Conservation (phyloP, 2,329 filamentous ascomycete genomes). For the Colletotrichum siamense region DNA sequence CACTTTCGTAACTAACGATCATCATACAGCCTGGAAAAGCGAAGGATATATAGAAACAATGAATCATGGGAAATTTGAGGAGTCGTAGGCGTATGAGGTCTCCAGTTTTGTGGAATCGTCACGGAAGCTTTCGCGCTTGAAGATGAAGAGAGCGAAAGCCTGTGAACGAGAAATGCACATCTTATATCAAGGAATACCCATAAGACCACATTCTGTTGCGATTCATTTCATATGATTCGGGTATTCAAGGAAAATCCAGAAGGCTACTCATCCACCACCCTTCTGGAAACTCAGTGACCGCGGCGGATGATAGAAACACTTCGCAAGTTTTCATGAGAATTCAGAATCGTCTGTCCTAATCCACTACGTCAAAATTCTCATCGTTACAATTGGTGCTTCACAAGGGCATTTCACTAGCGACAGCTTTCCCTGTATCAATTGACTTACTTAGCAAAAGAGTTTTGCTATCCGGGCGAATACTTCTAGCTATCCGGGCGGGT, state of each 20-base stretch:
- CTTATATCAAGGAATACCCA: neutral
- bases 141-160: neutral
- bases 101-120: neutral
- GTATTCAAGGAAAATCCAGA: neutral
- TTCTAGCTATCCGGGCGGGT: no score
- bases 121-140: neutral
- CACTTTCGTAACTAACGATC: neutral
- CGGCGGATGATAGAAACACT: rapidly evolving
- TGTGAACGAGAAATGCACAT: neutral
- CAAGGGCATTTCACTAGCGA: no score
- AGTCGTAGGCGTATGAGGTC: neutral
- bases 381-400: neutral
- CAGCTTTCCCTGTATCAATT: no score
- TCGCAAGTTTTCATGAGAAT: neutral
- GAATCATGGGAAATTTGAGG: neutral
- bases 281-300: neutral
- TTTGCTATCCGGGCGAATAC: no score
- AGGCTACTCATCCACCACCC: neutral
- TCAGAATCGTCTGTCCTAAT: neutral
- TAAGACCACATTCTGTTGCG: neutral
- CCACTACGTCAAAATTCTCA: rapidly evolving
- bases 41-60: neutral
- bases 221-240: rapidly evolving
- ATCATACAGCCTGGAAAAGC: neutral
- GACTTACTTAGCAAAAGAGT: no score